These are phyloP conservation scores for Pulchroboletus neoregius DNA, from an alignment of 1,284 basidiomycete genomes.

Conservation along the genomic window DNA sequence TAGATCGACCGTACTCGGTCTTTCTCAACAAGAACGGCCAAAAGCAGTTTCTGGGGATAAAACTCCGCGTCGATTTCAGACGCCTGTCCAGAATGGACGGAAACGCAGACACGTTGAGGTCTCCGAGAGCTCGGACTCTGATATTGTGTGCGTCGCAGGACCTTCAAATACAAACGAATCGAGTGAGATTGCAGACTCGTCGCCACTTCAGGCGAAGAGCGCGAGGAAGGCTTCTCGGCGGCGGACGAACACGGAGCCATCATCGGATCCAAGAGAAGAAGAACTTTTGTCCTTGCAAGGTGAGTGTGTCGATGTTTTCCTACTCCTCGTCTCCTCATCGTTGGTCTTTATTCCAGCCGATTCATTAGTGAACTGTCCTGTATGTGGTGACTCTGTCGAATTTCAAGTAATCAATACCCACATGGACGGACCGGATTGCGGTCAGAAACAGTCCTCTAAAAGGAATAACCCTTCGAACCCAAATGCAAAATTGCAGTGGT, in stretches of 20 bases:
- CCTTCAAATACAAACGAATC: slow-evolving; percentile 28
- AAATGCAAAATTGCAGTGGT: slow-evolving; percentile 42
- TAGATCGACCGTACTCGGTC: slow-evolving; percentile 42
- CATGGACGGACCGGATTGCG: slow-evolving; percentile 45
- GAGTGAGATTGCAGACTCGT: slow-evolving; percentile 26
- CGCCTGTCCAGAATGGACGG: slow-evolving; percentile 15
- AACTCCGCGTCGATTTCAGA: slow-evolving; percentile 17
- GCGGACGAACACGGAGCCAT: slow-evolving; percentile 14
- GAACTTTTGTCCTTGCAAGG: slow-evolving; percentile 20
- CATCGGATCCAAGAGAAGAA: slow-evolving; percentile 28
- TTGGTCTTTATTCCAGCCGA: slow-evolving; percentile 27
- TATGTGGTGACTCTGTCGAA: slow-evolving; percentile 47
- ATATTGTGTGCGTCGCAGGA: slow-evolving; percentile 24
- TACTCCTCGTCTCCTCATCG: slow-evolving; percentile 1
- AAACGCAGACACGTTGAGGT: slow-evolving; percentile 28
- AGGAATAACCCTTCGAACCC: slow-evolving; percentile 19
- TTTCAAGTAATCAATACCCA: slow-evolving; percentile 53
- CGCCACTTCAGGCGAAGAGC: slow-evolving; percentile 23
- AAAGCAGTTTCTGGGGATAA: slow-evolving; percentile 12
- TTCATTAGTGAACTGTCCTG: slow-evolving; percentile 48
- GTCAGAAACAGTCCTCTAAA: slow-evolving; percentile 37
- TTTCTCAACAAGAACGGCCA: slow-evolving; percentile 33
- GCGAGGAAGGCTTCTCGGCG: slow-evolving; percentile 19
- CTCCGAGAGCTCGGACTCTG: slow-evolving; percentile 20
- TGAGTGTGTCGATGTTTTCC: slow-evolving; percentile 11